Conservation (phyloP, 768 basidiomycete species). For the Boletellus emodensis region DNA sequence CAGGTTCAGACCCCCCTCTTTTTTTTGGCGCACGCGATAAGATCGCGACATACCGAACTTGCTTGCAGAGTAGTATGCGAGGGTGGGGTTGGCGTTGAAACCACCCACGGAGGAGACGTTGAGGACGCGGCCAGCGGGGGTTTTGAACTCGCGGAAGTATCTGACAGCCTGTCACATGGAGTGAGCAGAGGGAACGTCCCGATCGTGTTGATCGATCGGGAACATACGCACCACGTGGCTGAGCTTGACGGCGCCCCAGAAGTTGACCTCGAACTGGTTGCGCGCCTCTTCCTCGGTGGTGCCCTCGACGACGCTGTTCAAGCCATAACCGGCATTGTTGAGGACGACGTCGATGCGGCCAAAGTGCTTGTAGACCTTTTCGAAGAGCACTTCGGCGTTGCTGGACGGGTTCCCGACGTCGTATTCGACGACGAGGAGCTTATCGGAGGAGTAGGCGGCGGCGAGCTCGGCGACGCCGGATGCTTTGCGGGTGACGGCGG, state of each 20-base stretch:
- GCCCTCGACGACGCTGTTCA: conserved; percentile 25
- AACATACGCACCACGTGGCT: conserved; percentile 19
- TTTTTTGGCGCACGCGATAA: not conserved
- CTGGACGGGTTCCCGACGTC: conserved; percentile 28
- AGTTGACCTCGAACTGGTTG: conserved; percentile 30
- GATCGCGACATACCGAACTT: conserved; percentile 21
- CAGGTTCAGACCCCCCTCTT: not conserved
- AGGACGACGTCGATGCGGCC: conserved; percentile 32
- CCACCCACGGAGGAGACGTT: conserved; percentile 21
- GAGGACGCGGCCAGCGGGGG: conserved; percentile 19
- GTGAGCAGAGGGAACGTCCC: not conserved
- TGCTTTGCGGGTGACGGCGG: conserved; percentile 27
- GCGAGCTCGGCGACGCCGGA: conserved; percentile 17
- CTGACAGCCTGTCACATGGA: conserved; percentile 15
- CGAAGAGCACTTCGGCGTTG: conserved; percentile 18
- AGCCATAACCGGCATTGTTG: conserved; percentile 32
- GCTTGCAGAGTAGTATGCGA: conserved; percentile 20
- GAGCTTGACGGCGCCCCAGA: conserved; percentile 26
- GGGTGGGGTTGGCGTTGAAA: conserved; percentile 13
- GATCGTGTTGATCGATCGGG: not conserved
- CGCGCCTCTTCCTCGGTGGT: conserved; percentile 25
- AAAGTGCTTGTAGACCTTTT: conserved; percentile 21
- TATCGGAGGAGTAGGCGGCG: conserved; percentile 11
- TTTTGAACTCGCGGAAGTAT: conserved; percentile 31
- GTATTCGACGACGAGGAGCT: conserved; percentile 27